phyloP scores from a whole-genome alignment of 352 stramenopile genomes.

The Pythium dissotocum region DNA sequence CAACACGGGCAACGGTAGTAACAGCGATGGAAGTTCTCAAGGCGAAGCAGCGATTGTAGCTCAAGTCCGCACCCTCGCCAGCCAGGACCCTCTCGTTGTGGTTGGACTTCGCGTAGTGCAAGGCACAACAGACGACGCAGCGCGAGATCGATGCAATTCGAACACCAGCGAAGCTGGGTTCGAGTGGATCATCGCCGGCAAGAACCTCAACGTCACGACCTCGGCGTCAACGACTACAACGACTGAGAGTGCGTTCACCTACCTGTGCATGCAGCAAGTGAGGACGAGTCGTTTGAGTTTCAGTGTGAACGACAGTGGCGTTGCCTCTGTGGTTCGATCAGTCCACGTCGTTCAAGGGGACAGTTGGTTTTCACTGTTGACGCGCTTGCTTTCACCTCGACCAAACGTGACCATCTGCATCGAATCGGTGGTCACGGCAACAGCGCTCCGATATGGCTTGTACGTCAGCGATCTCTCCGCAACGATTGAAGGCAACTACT shows the following conservation, averaged over 20 bases:
- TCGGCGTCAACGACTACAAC: neutral
- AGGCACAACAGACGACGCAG: constrained; percentile 4
- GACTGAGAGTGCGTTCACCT: neutral
- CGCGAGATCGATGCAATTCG: constrained; percentile 10
- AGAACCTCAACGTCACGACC: constrained; percentile 21
- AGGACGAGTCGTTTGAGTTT: neutral
- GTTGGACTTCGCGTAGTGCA: constrained; percentile 19
- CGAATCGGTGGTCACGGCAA: neutral
- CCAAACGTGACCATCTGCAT: constrained; percentile 2
- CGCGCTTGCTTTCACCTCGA: neutral
- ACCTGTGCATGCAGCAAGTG: constrained; percentile 19
- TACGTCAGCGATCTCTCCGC: constrained; percentile 20
- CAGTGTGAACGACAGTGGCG: neutral
- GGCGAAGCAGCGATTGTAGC: neutral
- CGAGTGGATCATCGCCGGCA: constrained; percentile 21
- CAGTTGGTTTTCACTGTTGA: neutral
- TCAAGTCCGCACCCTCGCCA: neutral
- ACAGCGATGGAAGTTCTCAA: neutral
- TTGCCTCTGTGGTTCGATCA: constrained; percentile 6
- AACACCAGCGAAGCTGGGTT: neutral
- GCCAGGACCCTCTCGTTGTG: constrained; percentile 16
- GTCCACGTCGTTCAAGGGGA: constrained; percentile 1
- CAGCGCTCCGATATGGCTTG: constrained; percentile 8
- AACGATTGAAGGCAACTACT: neutral
- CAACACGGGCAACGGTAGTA: neutral